Evolutionary conservation across 2,329 filamentous ascomycete species (phyloP), one percentile per base, ranked within the genome.

Genomic region (Alternaria arbusti): DNA sequence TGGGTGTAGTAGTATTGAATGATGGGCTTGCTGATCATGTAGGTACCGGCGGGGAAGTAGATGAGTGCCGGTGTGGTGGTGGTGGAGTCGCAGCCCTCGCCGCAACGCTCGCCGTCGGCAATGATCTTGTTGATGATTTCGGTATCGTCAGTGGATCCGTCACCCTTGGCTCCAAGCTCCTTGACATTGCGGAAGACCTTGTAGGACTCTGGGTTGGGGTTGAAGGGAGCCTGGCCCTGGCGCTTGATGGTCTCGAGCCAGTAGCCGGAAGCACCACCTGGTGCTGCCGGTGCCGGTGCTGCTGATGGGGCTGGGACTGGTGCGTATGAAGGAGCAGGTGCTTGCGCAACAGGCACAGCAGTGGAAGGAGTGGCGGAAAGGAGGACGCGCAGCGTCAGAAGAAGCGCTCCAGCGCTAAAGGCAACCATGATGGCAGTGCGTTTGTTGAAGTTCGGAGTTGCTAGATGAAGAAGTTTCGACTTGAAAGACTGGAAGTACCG

Each of bases 1-100:
- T 97, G 94, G 10, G 94, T 97, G 84, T 97, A 97, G 85, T 98
- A 98, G 80, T 90, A 91, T 78, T 94, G 91, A 55, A 94, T 82
- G 69, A 98, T 88, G 22, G 95, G 92, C 74, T 85, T 86, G 77
- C 89, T 93, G 71, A 98, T 90, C 17, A 91, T 75, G 76, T 97
- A 98, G 60, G 89, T 96, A 69, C 95, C 94, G 11, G 92, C 85
- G 43, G 94, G 94, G 84, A 98, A 97, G 84, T 97, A 98, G 57
- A 98, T 89, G 13, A 98, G 83, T 25, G 93, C 95, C 0, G 95
- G 95, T 1, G 89, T 88, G n/a, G 87, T 87, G 4, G 95, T 98
- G 30, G 87, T 88, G 2, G 93, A 97, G 77, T 96, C 91, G 77
- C 95, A 98, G 66, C 89, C 88, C 67, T 87, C 78, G 43, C 92